These are phyloP conservation scores for Ascochyta rabiei DNA, from an alignment of 2,329 filamentous ascomycete species.

Conservation along the genomic window DNA sequence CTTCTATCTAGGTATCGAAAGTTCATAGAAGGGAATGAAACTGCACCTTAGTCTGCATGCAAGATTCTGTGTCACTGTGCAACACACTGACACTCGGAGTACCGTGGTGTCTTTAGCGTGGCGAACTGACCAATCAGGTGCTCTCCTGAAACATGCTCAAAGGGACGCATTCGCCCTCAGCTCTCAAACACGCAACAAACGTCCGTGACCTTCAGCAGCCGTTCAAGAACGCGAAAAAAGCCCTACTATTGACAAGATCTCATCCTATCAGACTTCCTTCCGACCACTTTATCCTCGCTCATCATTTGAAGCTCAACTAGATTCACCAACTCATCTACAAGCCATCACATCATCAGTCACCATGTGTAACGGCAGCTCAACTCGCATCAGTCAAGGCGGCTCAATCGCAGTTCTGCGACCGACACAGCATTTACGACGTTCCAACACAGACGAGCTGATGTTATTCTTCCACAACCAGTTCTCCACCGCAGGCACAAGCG, in stretches of 20 bases:
- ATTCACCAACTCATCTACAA: neutral
- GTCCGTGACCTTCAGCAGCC: neutral
- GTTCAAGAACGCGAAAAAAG: neutral
- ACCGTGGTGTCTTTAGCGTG: conserved; percentile 28
- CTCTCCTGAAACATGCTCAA: conserved; percentile 48
- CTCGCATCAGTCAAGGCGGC: conserved; percentile 41
- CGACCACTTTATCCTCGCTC: neutral
- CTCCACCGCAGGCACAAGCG: conserved; percentile 29
- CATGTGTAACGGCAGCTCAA: conserved; percentile 28
- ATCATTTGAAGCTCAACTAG: neutral
- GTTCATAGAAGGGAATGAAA: neutral
- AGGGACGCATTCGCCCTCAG: conserved; percentile 38
- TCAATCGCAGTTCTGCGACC: conserved; percentile 43
- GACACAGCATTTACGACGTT: conserved; percentile 11
- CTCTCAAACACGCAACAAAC: neutral
- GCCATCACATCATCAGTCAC: neutral
- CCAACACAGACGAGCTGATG: conserved; percentile 29
- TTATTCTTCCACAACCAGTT: conserved; percentile 40
- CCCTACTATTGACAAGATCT: neutral
- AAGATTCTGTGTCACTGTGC: neutral
- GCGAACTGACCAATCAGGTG: conserved; percentile 33
- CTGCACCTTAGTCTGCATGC: neutral
- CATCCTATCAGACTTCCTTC: neutral
- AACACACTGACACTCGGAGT: conserved; percentile 14
- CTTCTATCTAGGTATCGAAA: conserved; percentile 32